Base-by-base conservation (phyloP, 148 eudicot genomes). In the Vaccinium myrtillus region DNA sequence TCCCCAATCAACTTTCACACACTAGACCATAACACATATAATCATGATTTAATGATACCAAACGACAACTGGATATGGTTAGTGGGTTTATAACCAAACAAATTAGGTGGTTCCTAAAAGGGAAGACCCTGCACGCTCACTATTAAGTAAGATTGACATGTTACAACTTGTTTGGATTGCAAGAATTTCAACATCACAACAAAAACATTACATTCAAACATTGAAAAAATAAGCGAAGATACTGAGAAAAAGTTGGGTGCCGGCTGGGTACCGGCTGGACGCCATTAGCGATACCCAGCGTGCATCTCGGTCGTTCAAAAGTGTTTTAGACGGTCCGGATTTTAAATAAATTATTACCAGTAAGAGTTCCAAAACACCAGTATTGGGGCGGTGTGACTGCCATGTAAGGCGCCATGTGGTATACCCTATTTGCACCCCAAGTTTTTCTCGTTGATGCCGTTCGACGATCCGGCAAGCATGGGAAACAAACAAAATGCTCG, bases 1-100 rank as follows among this genome's bases (percentile, higher is more conserved):
- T 61, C 11, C 9, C 71, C 71, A 65, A 16, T 1, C 30, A 53
- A 78, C 78, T 46, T 75, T 46, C 27, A 18, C 53, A 2, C 49
- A 16, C 49, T 6, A 32, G 0, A 18, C 51, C 19, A 46, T 11
- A 19, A 21, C 51, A 46, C 21, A 4, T 9, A 8, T 75, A 69
- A n/a, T 23, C 2, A 69, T 15, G 74, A 27, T 67, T 67, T 25
- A 25, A 12, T 69, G 30, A 14, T 14, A 30, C 19, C 74, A 69
- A 69, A 69, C 43, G 43, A 25, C 74, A 69, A 69, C 43, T 69
- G 74, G 74, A 69, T 69, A 30, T 25, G 73, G 74, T 69, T 25
- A 13, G 18, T 69, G 36, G 39, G 74, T 11, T 5, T n/a, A 65
- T 69, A 27, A 43, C 3, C 4, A 10, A 67, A 67, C 36, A 67